Conservation (phyloP, 306 rosid species). For the Spatholobus suberectus region DNA sequence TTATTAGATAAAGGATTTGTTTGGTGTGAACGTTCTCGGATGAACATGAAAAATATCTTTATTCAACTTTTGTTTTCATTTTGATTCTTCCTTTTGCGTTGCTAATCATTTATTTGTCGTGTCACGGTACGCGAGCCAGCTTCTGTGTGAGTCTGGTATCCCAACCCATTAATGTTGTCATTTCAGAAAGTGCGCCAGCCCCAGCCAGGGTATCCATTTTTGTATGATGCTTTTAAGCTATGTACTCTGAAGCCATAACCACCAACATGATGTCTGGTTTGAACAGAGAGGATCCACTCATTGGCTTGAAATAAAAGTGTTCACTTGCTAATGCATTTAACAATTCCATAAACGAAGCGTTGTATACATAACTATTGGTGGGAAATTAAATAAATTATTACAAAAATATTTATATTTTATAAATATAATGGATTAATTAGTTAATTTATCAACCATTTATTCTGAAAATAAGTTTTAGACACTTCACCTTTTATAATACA, state of each 20-base stretch:
- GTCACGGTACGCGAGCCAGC: not conserved
- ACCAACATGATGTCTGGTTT: not conserved
- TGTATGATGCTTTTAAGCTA: slow-evolving; percentile 15
- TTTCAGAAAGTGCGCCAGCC: slow-evolving; percentile 9
- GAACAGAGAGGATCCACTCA: not conserved
- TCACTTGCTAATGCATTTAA: not conserved
- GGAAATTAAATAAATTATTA: no score
- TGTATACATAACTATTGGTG: not conserved
- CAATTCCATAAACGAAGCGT: not conserved
- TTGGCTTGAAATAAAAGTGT: not conserved
- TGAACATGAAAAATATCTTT: not conserved
- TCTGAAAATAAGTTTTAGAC: no score
- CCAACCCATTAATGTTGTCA: not conserved
- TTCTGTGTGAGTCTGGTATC: slow-evolving; percentile 7
- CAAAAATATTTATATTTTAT: not conserved
- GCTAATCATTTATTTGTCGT: not conserved
- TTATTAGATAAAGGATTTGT: not conserved
- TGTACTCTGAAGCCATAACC: not conserved
- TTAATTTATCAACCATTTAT: no score
- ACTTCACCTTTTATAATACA: no score
- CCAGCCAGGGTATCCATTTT: not conserved
- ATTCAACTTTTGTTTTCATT: not conserved
- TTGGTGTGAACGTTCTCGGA: not conserved
- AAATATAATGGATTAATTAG: no score
- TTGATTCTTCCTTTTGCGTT: not conserved